Conservation (phyloP, 2,329 filamentous ascomycete genomes). For the Cladobotryum protrusum region DNA sequence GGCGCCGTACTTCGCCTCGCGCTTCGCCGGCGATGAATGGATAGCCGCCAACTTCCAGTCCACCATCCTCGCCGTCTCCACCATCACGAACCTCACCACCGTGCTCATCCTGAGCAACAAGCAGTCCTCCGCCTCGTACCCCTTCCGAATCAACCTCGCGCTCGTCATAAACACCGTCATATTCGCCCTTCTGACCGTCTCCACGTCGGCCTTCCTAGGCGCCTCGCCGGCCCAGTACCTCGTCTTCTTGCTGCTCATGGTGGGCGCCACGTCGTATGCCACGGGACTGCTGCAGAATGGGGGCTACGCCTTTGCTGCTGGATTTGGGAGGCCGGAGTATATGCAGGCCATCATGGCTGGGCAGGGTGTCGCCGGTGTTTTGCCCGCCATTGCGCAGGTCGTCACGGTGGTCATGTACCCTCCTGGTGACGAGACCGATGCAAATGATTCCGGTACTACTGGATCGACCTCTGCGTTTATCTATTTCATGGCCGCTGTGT, state of each 20-base stretch:
- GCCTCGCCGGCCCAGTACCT: conserved; percentile 65
- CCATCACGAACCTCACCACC: conserved; percentile 69
- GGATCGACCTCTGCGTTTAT: conserved; percentile 63
- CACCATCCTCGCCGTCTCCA: conserved; percentile 80
- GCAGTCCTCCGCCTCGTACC: conserved; percentile 79
- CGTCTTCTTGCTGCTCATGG: conserved; percentile 73
- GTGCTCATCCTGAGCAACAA: conserved; percentile 74
- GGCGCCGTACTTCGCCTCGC: conserved; percentile 82
- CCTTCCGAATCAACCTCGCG: conserved; percentile 73
- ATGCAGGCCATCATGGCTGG: conserved; percentile 96
- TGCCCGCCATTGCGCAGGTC: conserved; percentile 84
- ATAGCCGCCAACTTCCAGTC: conserved; percentile 82
- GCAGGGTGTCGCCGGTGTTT: conserved; percentile 83
- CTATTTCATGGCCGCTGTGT: conserved; percentile 85
- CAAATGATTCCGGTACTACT: conserved; percentile 17
- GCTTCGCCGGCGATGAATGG: conserved; percentile 66
- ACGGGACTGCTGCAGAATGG: conserved; percentile 90
- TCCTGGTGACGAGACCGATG: conserved; percentile 26
- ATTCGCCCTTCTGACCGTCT: conserved; percentile 73
- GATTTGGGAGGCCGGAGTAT: conserved; percentile 81
- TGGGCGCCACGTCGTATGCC: conserved; percentile 70
- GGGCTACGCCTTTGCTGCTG: conserved; percentile 82
- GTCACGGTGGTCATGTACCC: conserved; percentile 62
- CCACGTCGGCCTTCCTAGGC: conserved; percentile 62
- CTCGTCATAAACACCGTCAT: conserved; percentile 70